These are phyloP conservation scores for Dryadomyces sulphureus DNA, from an alignment of 2,329 filamentous ascomycete genomes.

Conservation along the genomic window DNA sequence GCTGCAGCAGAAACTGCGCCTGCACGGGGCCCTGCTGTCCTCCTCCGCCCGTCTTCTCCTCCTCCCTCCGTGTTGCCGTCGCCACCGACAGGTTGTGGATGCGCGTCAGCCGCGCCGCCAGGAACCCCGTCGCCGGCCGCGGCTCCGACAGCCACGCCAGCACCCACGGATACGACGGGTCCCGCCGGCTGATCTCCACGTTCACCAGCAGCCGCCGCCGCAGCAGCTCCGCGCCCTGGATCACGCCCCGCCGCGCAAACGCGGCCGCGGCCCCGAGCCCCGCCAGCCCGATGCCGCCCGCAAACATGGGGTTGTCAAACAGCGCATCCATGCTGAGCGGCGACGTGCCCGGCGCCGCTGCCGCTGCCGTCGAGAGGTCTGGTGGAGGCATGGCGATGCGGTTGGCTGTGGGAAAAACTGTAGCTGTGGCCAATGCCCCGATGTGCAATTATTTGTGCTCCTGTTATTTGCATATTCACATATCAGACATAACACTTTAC, in stretches of 20 bases:
- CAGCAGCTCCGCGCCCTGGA: slow-evolving; percentile 57
- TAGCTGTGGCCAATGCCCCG: background rate
- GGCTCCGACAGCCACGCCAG: slow-evolving; percentile 86
- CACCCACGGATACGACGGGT: slow-evolving; percentile 88
- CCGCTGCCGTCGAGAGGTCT: background rate
- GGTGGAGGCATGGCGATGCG: background rate
- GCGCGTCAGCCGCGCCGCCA: slow-evolving; percentile 41
- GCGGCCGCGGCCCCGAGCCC: slow-evolving; percentile 71
- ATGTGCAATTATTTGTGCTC: too few species aligned
- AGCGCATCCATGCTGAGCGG: slow-evolving; percentile 33
- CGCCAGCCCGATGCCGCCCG: slow-evolving; percentile 76
- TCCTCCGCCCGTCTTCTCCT: slow-evolving; percentile 39
- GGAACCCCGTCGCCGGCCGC: slow-evolving; percentile 47
- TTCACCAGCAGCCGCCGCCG: slow-evolving; percentile 82
- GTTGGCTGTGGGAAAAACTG: background rate
- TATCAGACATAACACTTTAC: too few species aligned
- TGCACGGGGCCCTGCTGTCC: slow-evolving; percentile 53
- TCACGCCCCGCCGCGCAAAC: slow-evolving; percentile 62
- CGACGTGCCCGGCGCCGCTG: slow-evolving; percentile 1
- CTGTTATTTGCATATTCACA: background rate
- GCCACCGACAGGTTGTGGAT: slow-evolving; percentile 45
- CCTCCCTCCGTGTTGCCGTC: slow-evolving; percentile 38
- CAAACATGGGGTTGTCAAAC: slow-evolving; percentile 48
- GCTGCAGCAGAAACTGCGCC: slow-evolving; percentile 77
- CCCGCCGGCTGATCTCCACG: slow-evolving; percentile 87